Percentiles rank a stretch among this genome's conserved stretches.
Evolutionary conservation across 495 filamentous ascomycete species (phyloP).

Genomic region (Hyphodiscus hymeniophilus): DNA sequence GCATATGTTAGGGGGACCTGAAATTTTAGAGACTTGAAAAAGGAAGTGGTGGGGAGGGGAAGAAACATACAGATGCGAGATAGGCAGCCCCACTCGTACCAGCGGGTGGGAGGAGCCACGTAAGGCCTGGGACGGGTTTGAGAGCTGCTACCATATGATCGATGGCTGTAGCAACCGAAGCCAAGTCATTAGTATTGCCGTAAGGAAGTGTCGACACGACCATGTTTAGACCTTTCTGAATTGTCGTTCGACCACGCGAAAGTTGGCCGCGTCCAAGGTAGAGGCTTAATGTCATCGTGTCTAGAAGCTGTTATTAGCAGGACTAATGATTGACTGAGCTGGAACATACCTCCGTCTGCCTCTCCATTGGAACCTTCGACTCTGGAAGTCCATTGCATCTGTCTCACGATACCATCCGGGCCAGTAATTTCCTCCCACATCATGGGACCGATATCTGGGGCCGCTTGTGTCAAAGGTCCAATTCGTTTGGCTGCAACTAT

Average conservation of each 20-base stretch:
- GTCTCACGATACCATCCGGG: conserved; percentile 54
- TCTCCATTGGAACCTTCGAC: conserved; percentile 44
- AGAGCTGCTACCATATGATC: conserved; percentile 51
- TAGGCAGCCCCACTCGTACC: conserved; percentile 38
- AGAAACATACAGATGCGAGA: conserved; percentile 37
- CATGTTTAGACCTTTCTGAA: conserved; percentile 43
- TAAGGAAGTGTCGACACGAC: conserved; percentile 14
- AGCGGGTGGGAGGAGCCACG: conserved; percentile 41
- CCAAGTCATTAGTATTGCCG: conserved; percentile 29
- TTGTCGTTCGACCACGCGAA: conserved; percentile 54
- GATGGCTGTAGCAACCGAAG: conserved; percentile 42
- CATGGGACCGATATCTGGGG: conserved; percentile 58
- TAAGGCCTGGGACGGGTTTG: conserved; percentile 42
- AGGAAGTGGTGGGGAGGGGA: background rate
- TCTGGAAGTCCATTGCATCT: conserved; percentile 58
- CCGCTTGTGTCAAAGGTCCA: conserved; percentile 61
- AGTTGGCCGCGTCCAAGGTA: conserved; percentile 57
- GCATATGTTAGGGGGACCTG: conserved; percentile 29
- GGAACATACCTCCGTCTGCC: conserved; percentile 20
- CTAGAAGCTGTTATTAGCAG: background rate
- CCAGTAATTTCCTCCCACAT: conserved; percentile 53
- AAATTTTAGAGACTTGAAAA: background rate
- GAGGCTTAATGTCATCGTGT: conserved; percentile 52
- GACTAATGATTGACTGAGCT: background rate
- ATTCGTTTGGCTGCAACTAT: conserved; percentile 29